Evolutionary conservation across 495 filamentous ascomycete species (phyloP), one percentile per base, ranked within the genome.

Genomic region (Evansstolkia leycettana): DNA sequence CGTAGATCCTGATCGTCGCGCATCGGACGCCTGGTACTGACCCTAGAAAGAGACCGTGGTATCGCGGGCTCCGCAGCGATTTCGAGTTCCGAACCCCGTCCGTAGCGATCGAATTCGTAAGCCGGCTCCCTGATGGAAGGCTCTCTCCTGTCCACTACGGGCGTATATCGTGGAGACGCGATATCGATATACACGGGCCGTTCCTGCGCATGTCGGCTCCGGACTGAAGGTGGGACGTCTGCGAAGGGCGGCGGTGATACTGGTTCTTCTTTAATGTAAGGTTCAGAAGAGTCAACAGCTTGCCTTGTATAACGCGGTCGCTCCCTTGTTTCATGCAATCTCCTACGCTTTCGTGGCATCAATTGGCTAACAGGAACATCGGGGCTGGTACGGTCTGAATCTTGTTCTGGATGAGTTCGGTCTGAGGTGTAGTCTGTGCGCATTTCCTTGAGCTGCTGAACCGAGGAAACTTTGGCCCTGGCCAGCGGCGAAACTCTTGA

Each of bases 251-350:
- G 84, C 2, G 84, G 84, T 1, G 87, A 94, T 9, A 80, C 67
- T 6, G 87, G 87, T 52, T 95, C 88, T 41, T 80, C 72, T 50
- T 95, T 95, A 50, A 95, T 86, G 47, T 73, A 73, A 6, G 81
- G 69, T 29, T 65, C 67, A 15, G 60, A 50, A 28, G 60, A 52
- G 13, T 46, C 48, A 34, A 42, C 38, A 42, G 49, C 43, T 34
- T 48, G 55, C 23, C 50, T 47, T 41, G 45, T 54, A 36, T 53
- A 43, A 32, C 52, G 58, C 24, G 47, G 16, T 12, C 46, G 47
- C 5, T 57, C 52, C 13, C 45, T 50, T 14, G 47, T 52, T 30
- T 62, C 62, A 18, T 54, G 49, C 15, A 62, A 40, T 30, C 64
- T 60, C 34, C 67, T 67, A 48, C 69, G 58, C 47, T 72, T 74